Base-by-base conservation (phyloP, 805 yeast species). In the Ogataea saltuana region DNA sequence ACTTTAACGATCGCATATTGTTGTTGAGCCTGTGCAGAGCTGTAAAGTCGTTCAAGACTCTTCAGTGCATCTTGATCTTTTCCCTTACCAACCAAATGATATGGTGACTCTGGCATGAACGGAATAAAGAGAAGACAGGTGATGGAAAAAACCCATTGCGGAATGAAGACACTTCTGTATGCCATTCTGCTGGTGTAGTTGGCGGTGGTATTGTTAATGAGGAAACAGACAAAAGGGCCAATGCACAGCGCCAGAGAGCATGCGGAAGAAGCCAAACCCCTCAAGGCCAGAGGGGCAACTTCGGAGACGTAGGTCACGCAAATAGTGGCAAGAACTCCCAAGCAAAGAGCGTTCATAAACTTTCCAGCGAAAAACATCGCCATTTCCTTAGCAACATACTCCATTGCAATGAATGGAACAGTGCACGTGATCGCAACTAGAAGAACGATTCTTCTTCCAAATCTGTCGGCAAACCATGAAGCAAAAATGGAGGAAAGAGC, bases 261-360 rank as follows among this genome's bases (percentile, higher is more conserved):
- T 28, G 22, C 15, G 8, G 38, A 34, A 30, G 66, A 60, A 34
- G 62, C 65, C 15, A 74, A 63, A 7, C 65, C 54, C 33, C 46
- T 60, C 43, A 80, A 63, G 6, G 70, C 70, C 11, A 74, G 54
- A 0, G 83, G 83, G 45, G 79, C 70, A 22, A 78, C 65, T 46
- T 74, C 78, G 12, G 75, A 63, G 10, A 71, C 68, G 49, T 71
- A 74, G 3, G 74, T 55, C 1, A 66, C 61, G 4, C 68, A 60
- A 50, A 67, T 49, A 10, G 74, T 63, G 15, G 64, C 66, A 46
- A 72, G 61, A 11, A 65, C 62, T 39, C 79, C 79, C 66, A 73
- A 65, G 15, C 69, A 66, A 23, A 74, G 36, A 38, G 75, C 75
- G 49, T 65, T 55, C 44, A 72, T 55, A 17, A 70, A 46, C 49